These are phyloP conservation scores for Pulveroboletus frians DNA, from an alignment of 768 basidiomycete genomes.

Conservation along the genomic window DNA sequence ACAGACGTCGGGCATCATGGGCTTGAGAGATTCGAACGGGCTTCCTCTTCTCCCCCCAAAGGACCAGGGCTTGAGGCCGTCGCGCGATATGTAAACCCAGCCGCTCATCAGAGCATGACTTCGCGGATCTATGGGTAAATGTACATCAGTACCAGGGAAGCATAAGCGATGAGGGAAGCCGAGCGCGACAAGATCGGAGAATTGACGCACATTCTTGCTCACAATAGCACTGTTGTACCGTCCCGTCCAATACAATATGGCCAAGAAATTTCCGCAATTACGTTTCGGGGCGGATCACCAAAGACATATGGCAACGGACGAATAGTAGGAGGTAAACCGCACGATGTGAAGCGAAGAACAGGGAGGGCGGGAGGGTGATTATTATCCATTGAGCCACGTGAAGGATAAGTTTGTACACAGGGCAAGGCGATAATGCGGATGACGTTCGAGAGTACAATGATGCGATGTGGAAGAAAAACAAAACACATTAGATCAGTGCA, in stretches of 20 bases:
- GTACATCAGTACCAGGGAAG: not conserved
- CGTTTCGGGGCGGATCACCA: constrained; percentile 25
- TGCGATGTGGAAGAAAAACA: constrained; percentile 15
- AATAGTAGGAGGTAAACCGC: constrained; percentile 12
- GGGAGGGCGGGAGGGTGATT: constrained; percentile 5
- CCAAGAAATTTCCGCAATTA: constrained; percentile 21
- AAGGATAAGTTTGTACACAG: constrained; percentile 17
- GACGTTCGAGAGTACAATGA: constrained; percentile 10
- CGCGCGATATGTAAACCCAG: not conserved
- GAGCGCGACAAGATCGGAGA: not conserved
- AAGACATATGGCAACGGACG: constrained; percentile 19
- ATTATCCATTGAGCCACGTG: constrained; percentile 16
- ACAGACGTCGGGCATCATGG: not conserved
- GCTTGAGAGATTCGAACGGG: not conserved
- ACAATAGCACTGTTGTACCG: constrained; percentile 49
- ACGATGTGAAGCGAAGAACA: constrained; percentile 7
- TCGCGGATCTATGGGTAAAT: constrained; percentile 41
- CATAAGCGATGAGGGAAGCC: not conserved
- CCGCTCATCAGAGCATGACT: constrained; percentile 41
- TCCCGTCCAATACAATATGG: not conserved
- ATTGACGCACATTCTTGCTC: constrained; percentile 60
- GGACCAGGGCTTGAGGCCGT: not conserved
- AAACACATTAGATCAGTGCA: constrained; percentile 30
- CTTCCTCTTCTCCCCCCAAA: not conserved
- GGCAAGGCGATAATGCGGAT: constrained; percentile 8